Evolutionary conservation across 2,329 filamentous ascomycete species (phyloP), one percentile per base, ranked within the genome.

Genomic region (Aciculosporium take): DNA sequence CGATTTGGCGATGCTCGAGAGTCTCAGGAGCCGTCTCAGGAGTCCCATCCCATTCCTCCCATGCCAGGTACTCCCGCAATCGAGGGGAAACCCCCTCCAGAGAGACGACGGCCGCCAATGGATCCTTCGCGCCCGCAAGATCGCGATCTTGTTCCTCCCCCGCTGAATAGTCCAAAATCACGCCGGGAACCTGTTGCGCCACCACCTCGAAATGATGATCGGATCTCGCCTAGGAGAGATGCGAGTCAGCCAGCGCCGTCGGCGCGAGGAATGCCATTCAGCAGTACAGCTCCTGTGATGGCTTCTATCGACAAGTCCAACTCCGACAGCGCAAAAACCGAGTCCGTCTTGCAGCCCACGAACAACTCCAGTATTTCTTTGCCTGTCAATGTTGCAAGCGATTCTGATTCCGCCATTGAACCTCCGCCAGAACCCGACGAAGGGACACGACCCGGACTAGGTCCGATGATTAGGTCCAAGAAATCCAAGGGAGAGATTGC

Each of bases 381-480:
- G 20, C 48, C 54, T 6, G 48, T 46, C 37, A 48, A 56, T 6
- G 50, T 57, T 17, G 44, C 55, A 2, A 54, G 53, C 12, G 53
- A 59, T 4, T 52, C 58, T 9, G 10, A 33, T 17, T 10, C 42
- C 7, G n/a, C 51, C 9, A 29, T 41, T 24, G 57, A 59, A 27
- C 48, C 56, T 6, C 39, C 28, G 3, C 40, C 41, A 13, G 41
- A 36, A 18, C 39, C 40, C 1, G 47, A 47, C 7, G 65, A 69
- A 40, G 67, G 71, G 2, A 53, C 46, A 6, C 64, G 84, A n/a
- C 85, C 86, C 15, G 87, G 86, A 1, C 70, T 94, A 6, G 86
- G 86, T 0, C 85, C 87, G 2, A 94, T 94, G 88, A 81, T 95
- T 52, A 89, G 85, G 60, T 76, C 81, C 47, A 85, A 84, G 55